Conservation (phyloP, 345 rosid genomes). For the Bruguiera parviflora region DNA sequence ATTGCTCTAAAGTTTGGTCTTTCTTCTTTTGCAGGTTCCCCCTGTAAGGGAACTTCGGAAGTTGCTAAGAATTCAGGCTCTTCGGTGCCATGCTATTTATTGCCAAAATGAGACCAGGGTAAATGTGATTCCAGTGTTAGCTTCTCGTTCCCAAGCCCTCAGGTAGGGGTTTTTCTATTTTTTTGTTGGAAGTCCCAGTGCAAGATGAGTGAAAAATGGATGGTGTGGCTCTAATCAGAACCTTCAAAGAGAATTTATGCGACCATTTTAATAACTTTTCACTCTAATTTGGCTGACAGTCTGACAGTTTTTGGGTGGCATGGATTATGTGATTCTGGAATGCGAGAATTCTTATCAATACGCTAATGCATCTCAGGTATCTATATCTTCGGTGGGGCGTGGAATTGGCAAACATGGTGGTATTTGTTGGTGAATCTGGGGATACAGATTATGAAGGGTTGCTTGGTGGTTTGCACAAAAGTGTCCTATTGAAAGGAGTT, state of each 20-base stretch:
- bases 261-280: neutral
- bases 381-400: conserved; percentile 88
- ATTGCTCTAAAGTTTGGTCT: neutral
- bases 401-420: conserved; percentile 74
- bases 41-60: conserved; percentile 85
- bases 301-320: neutral
- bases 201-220: neutral
- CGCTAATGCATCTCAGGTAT: conserved; percentile 51
- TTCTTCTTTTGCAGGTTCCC: conserved; percentile 50
- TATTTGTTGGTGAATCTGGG: conserved; percentile 85
- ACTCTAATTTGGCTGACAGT: neutral
- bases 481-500: conserved; percentile 65
- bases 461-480: conserved; percentile 85
- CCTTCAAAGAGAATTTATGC: no score
- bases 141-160: conserved; percentile 90
- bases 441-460: conserved; percentile 95
- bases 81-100: conserved; percentile 77
- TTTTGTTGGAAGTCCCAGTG: neutral
- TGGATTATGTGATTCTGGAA: neutral
- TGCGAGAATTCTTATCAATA: neutral
- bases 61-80: conserved; percentile 79
- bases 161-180: conserved; percentile 58
- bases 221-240: no score
- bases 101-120: conserved; percentile 79
- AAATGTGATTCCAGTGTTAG: conserved; percentile 74